Evolutionary conservation across 139 green algal genomes (phyloP).

Genomic region (Asterochloris sp.): DNA sequence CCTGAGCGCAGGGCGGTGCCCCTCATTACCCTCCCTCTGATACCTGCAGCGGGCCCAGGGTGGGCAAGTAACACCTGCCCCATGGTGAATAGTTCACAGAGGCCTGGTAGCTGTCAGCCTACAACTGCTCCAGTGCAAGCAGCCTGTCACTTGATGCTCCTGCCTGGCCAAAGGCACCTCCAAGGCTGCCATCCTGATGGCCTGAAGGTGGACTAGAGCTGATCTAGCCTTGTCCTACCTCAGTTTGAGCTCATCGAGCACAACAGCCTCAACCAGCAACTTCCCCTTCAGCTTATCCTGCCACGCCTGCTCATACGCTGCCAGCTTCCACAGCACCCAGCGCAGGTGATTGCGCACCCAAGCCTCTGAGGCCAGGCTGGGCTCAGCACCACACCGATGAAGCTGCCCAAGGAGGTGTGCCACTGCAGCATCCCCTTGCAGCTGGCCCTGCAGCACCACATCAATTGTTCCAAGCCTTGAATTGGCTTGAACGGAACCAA

Average conservation of each 20-base stretch:
- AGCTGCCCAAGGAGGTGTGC: slow-evolving; percentile 23
- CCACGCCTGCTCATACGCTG: slow-evolving; percentile 31
- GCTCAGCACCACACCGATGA: slow-evolving; percentile 36
- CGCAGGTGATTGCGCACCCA: slow-evolving; percentile 64
- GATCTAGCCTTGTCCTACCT: background rate
- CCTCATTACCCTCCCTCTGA: slow-evolving; percentile 39
- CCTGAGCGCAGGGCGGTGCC: slow-evolving; percentile 45
- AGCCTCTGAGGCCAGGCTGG: slow-evolving; percentile 19
- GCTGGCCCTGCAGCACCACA: too few species aligned
- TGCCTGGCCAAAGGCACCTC: too few species aligned
- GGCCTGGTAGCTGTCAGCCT: too few species aligned
- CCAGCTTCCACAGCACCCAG: slow-evolving; percentile 73
- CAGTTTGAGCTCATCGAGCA: slow-evolving; percentile 39
- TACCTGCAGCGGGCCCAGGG: slow-evolving; percentile 29
- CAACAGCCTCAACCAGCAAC: slow-evolving; percentile 26
- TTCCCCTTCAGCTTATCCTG: slow-evolving; percentile 5
- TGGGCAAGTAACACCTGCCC: too few species aligned
- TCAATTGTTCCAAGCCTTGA: too few species aligned
- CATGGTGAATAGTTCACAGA: too few species aligned
- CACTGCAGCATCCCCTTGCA: background rate
- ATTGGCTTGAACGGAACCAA: too few species aligned
- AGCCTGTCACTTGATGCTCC: too few species aligned
- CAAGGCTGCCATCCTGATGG: too few species aligned
- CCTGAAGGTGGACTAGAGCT: too few species aligned
- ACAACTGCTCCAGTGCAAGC: too few species aligned